phyloP scores from a whole-genome alignment of 768 basidiomycete genomes.

The Pholiota conissans region DNA sequence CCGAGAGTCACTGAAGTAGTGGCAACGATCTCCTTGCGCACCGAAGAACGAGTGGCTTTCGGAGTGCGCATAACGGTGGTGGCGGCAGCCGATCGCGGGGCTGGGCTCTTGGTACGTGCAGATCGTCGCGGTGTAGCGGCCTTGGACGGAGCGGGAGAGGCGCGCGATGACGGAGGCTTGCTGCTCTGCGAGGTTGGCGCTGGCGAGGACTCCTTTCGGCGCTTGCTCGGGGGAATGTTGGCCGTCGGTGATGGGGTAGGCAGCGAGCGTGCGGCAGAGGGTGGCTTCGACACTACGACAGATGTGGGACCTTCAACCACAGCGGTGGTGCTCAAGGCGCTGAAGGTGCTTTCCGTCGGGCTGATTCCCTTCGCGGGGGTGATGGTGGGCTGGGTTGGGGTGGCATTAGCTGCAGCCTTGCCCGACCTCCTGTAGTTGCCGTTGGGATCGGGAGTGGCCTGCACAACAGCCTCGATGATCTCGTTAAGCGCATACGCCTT shows the following conservation, averaged over 20 bases:
- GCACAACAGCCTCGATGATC: constrained; percentile 65
- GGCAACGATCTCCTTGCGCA: constrained; percentile 33
- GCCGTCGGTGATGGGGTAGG: constrained; percentile 43
- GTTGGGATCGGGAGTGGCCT: constrained; percentile 76
- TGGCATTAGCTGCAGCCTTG: constrained; percentile 31
- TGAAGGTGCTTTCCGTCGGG: constrained; percentile 16
- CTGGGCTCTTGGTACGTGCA: constrained; percentile 42
- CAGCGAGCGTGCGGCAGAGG: constrained; percentile 31
- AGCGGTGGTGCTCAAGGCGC: constrained; percentile 33
- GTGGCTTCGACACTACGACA: constrained; percentile 23
- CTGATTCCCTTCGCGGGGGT: constrained; percentile 14
- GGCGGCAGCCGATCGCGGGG: constrained; percentile 30
- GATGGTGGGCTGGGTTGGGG: constrained; percentile 19
- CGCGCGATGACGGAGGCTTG: constrained; percentile 24
- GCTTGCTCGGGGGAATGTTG: constrained; percentile 53
- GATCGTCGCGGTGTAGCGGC: constrained; percentile 28
- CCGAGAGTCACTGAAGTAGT: constrained; percentile 36
- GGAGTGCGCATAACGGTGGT: constrained; percentile 39
- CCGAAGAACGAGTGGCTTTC: constrained; percentile 23
- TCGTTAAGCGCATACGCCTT: constrained; percentile 60
- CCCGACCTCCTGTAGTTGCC: constrained; percentile 76
- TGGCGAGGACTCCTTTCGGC: constrained; percentile 64
- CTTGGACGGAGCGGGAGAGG: constrained; percentile 26
- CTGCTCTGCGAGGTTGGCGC: constrained; percentile 36
- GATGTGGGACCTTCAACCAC: constrained; percentile 12